Percentiles rank a stretch among this genome's conserved stretches.
Conservation (phyloP, 2,329 filamentous ascomycete genomes). For the Phoma herbarum region DNA sequence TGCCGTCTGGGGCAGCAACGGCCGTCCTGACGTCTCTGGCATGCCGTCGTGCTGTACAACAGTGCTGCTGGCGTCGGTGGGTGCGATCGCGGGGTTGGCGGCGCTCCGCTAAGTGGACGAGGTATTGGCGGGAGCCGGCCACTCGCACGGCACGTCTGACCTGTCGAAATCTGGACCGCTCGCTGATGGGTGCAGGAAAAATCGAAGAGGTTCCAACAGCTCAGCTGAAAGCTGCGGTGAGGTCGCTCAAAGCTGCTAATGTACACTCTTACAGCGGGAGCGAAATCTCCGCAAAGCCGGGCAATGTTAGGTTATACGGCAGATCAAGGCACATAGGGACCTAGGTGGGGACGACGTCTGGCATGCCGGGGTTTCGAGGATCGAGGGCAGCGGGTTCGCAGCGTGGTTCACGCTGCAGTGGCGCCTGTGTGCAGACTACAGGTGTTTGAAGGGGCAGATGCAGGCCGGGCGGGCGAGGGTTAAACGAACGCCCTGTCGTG, state of each 20-base stretch:
- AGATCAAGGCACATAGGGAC: conserved; percentile 50
- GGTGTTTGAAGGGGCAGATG: conserved; percentile 37
- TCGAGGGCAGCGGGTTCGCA: conserved; percentile 34
- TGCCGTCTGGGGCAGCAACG: conserved; percentile 71
- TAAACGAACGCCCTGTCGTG: conserved; percentile 29
- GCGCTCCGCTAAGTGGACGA: conserved; percentile 37
- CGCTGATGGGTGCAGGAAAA: conserved; percentile 25
- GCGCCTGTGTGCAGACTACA: conserved; percentile 28
- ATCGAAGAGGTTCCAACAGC: conserved; percentile 20
- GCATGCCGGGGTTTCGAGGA: conserved; percentile 40
- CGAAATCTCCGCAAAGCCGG: conserved; percentile 49
- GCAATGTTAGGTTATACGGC: conserved; percentile 47
- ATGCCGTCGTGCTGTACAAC: conserved; percentile 52
- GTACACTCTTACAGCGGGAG: conserved; percentile 39
- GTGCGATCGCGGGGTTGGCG: conserved; percentile 46
- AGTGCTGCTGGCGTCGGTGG: conserved; percentile 29
- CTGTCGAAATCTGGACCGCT: conserved; percentile 34
- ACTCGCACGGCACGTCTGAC: conserved; percentile 31
- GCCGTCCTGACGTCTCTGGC: conserved; percentile 70
- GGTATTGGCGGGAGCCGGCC: conserved; percentile 38
- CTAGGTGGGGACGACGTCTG: conserved; percentile 47
- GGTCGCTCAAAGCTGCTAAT: conserved; percentile 35
- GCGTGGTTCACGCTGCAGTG: conserved; percentile 50
- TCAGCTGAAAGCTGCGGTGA: conserved; percentile 28
- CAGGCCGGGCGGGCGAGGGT: conserved; percentile 31